Base-by-base conservation (phyloP, 2,329 filamentous ascomycete species). In the Lizonia empirigonia region DNA sequence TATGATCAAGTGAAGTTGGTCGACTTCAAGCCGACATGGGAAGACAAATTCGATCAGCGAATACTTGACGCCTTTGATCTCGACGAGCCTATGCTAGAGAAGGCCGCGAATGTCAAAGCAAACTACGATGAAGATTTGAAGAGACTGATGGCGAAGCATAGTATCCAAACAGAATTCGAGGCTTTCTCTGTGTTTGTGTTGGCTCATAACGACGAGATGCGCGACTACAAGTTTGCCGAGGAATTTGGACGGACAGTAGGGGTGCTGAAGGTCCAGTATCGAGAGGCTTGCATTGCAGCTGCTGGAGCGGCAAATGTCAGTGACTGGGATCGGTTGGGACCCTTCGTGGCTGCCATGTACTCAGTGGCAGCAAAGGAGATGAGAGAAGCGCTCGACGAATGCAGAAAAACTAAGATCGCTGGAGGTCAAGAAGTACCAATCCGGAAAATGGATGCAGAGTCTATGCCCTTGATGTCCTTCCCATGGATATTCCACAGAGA, bases 301-400 rank as follows among this genome's bases (percentile, higher is more conserved):
- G 86, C 86, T 0, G 88, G 86, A 1, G 60, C 49, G 15, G 41
- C 33, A 7, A 55, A 34, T 12, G 49, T 62, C 4, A 52, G 58
- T 8, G 80, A 85, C 1, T 59, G 45, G 36, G 20, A 29, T 33
- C 46, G 78, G 7, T 70, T 97, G 1, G 85, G 83, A 3, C 86
- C 83, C 0, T 89, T 97, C 63, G 85, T 92, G 7, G 87, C 89
- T 1, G 92, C 91, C 36, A 94, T 96, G 85, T 99, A 99, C 72
- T 84, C 79, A 16, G 83, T 95, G 20, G 96, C 93, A 0, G 84
- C 86, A 29, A 79, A 87, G 44, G 86, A 96, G 66, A 80, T 89
- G 24, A 78, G 80, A 13, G 75, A 79, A 22, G 86, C 86, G 0
- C 71, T 87, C 4, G 71, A 77, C 16, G 81, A 85, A 60, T 77